Evolutionary conservation across 2,329 filamentous ascomycete genomes (phyloP).

Genomic region (Cercospora zeae-maydis): DNA sequence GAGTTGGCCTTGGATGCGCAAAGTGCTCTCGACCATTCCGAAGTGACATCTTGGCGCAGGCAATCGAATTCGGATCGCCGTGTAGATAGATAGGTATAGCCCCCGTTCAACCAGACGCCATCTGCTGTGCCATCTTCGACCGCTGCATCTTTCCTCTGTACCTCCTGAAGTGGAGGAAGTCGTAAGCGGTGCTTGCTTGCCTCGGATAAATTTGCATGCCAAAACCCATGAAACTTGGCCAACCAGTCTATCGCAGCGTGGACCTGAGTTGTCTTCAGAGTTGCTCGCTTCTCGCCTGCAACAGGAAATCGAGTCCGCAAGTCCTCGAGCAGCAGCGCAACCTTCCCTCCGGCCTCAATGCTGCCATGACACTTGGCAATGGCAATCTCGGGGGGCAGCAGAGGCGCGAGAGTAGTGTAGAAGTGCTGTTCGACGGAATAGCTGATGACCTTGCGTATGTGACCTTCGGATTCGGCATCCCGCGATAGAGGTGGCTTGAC

Average conservation of each 20-base stretch:
- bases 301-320: constrained; percentile 54
- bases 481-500: constrained; percentile 52
- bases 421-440: constrained; percentile 67
- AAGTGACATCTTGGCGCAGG: constrained; percentile 46
- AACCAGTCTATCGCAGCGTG: constrained; percentile 60
- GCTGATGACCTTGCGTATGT: constrained; percentile 62
- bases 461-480: constrained; percentile 54
- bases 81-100: constrained; percentile 62
- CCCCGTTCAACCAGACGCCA: constrained; percentile 59
- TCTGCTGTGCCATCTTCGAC: not conserved
- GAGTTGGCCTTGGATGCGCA: constrained; percentile 42
- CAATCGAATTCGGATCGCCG: constrained; percentile 54
- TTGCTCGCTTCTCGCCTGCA: constrained; percentile 52
- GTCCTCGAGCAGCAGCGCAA: constrained; percentile 59
- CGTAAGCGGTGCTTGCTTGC: constrained; percentile 41
- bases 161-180: constrained; percentile 56
- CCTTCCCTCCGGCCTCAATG: constrained; percentile 29
- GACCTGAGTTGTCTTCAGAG: constrained; percentile 49
- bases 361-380: constrained; percentile 49
- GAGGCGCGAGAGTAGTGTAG: constrained; percentile 55
- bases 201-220: constrained; percentile 41
- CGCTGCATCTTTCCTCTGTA: not conserved
- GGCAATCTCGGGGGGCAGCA: constrained; percentile 43
- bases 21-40: constrained; percentile 55
- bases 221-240: constrained; percentile 57